Base-by-base conservation (phyloP, 2,329 filamentous ascomycete species). In the Nothophoma quercina region DNA sequence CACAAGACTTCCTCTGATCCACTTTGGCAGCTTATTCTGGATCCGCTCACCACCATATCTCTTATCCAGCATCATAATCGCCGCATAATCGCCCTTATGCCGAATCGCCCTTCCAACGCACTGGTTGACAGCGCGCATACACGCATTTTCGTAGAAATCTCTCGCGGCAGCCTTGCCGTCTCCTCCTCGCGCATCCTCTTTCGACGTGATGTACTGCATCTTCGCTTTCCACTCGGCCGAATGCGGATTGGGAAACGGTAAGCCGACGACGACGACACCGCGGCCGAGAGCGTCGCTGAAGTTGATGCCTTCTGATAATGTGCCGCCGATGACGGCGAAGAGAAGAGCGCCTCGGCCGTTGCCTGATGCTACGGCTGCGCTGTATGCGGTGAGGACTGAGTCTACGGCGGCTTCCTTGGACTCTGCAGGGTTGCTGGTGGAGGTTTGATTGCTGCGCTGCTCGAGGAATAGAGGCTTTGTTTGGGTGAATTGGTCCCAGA, bases 41-140 rank as follows among this genome's bases (percentile, higher is more conserved):
- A 98, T 91, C 46, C 89, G 83, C 40, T 85, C 80, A 22, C 83
- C 85, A n/a, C 81, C 84, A 74, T 95, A 99, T 43, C 95, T 81
- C 58, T 83, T 81, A 74, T 99, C 95, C 26, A 95, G 79, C 69
- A 99, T 82, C 50, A 97, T 77, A 58, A 99, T 97, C 13, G 89
- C 87, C 4, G 95, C 95, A 75, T 96, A 98, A 75, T 99, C 95
- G 19, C 84, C 85, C 48, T 83, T 84, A 71, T 99, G 95, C 38
- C 95, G 82, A 64, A 99, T 97, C 1, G 92, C 95, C 52, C 95
- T 82, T 1, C 95, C 95, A 62, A 99, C 93, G 69, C 91, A 95
- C 78, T 99, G 95, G 72, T 99, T 99, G 4, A 99, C 95, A 4
- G 93, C 91, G 30, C 95, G 83, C 93, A 99, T 97, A 72, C 93